Evolutionary conservation across 2,329 filamentous ascomycete species (phyloP), one percentile per base, ranked within the genome.

Genomic region (Xylaria sp.): DNA sequence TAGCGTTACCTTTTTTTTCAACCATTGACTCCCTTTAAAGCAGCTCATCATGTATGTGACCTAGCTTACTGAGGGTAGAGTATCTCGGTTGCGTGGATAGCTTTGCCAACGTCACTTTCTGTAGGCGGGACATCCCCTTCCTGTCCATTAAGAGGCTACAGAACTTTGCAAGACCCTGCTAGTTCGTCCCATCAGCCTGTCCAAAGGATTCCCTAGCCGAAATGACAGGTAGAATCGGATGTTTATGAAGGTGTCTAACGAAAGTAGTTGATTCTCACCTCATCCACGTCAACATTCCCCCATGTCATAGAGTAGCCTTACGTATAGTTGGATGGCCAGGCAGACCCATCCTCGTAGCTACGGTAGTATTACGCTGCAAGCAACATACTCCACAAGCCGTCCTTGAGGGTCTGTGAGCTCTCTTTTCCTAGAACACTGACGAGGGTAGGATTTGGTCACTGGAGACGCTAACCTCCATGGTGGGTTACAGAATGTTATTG

Each of bases 371-470:
- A 48, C 1, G 45, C 17, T 14, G 32, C 14, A 21, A 65, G 50
- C 24, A 32, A 24, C 9, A 17, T 56, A 32, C 17, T 47, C 47
- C 42, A 6, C 30, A n/a, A 9, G 30, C 4, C n/a, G 21, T 8
- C 24, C n/a, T 50, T 21, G 19, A 65, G 19, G 24, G n/a, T 14
- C 14, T 30, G 34, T 27, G 14, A 34, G 21, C 17, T 24, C 19
- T 39, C 36, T 34, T 54, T n/a, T 4, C 27, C 21, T 27, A 30
- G 21, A 21, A 30, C 30, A 61, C 19, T 2, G 34, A 50, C 8
- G 45, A 54, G 57, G 45, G 57, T 65, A 58, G 34, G 5, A 51
- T 32, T 54, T n/a, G 17, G 8, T 21, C 19, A 11, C 30, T 5
- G 48, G 67, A 58, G 4, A 53, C 17, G 32, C 14, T 32, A 12